phyloP scores from a whole-genome alignment of 768 basidiomycete genomes.

The Russula brevipes region DNA sequence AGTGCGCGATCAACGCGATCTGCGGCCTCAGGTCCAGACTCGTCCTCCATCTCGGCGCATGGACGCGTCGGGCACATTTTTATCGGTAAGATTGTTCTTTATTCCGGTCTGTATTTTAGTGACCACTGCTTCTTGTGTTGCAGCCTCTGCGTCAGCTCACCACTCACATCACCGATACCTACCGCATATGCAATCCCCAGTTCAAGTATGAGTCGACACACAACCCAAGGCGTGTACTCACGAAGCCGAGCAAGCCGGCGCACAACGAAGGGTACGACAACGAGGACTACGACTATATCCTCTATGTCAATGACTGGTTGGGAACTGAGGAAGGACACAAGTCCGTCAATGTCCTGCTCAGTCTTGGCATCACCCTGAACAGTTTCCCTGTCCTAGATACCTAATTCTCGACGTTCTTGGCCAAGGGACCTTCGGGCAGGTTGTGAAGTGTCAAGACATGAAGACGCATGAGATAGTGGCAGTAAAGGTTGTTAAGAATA shows the following conservation, averaged over 20 bases:
- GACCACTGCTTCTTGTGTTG: conserved; percentile 22
- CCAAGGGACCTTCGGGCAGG: conserved; percentile 98
- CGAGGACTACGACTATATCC: conserved; percentile 98
- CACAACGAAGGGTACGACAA: conserved; percentile 99
- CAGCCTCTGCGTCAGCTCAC: conserved; percentile 70
- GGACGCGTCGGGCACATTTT: conserved; percentile 65
- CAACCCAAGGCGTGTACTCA: conserved; percentile 94
- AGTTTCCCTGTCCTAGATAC: conserved; percentile 51
- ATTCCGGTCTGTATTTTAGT: conserved; percentile 5
- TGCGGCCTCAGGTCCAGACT: conserved; percentile 66
- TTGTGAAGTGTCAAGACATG: conserved; percentile 99
- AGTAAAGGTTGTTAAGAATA: conserved; percentile 99
- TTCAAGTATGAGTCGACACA: conserved; percentile 94
- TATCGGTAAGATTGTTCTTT: conserved; percentile 60
- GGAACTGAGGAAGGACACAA: conserved; percentile 94
- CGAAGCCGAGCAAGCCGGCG: conserved; percentile 92
- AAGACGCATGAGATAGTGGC: conserved; percentile 98
- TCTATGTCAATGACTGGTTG: conserved; percentile 98
- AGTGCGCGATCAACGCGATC: conserved; percentile 69
- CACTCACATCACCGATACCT: conserved; percentile 83
- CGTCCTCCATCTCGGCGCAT: conserved; percentile 66
- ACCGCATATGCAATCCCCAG: conserved; percentile 87
- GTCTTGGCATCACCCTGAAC: conserved; percentile 17
- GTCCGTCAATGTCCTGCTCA: conserved; percentile 43
- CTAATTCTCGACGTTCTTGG: conserved; percentile 97